phyloP scores from a whole-genome alignment of 1,139 yeast genomes.

The Arxiozyma telluris region DNA sequence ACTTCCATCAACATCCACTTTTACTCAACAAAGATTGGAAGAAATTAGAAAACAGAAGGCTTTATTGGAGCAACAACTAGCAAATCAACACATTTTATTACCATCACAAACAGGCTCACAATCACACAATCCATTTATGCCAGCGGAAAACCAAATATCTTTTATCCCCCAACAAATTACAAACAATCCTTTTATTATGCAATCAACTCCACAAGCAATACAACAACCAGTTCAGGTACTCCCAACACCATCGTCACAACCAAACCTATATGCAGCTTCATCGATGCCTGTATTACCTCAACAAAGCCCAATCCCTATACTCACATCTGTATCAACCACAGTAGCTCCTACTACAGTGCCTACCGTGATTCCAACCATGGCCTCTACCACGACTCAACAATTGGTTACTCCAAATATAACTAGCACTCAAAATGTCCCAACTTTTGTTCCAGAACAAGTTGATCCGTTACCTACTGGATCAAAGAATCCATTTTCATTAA shows the following conservation, averaged over 20 bases:
- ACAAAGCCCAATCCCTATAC: not conserved
- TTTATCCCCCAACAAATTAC: constrained; percentile 7
- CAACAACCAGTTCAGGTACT: constrained; percentile 1
- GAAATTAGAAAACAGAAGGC: constrained; percentile 26
- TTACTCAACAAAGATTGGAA: constrained; percentile 26
- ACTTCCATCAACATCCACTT: constrained; percentile 7
- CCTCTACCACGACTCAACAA: not conserved
- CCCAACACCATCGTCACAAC: not conserved
- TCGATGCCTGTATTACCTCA: not conserved
- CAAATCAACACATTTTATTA: constrained; percentile 20
- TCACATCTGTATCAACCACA: not conserved
- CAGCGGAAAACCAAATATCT: not conserved
- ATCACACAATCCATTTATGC: constrained; percentile 10
- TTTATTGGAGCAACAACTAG: constrained; percentile 25
- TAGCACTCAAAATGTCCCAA: not conserved
- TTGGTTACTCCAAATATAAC: not conserved
- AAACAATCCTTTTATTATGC: constrained; percentile 5
- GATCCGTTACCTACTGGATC: constrained; percentile 2
- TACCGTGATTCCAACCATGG: not conserved
- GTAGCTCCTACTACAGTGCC: not conserved
- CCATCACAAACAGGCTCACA: constrained; percentile 13
- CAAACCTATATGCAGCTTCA: not conserved
- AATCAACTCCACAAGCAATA: constrained; percentile 12
- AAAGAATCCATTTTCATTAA: constrained; percentile 6
- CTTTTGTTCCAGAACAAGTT: not conserved